phyloP scores from a whole-genome alignment of 129 eudicot species.

The Ambrosia artemisiifolia region DNA sequence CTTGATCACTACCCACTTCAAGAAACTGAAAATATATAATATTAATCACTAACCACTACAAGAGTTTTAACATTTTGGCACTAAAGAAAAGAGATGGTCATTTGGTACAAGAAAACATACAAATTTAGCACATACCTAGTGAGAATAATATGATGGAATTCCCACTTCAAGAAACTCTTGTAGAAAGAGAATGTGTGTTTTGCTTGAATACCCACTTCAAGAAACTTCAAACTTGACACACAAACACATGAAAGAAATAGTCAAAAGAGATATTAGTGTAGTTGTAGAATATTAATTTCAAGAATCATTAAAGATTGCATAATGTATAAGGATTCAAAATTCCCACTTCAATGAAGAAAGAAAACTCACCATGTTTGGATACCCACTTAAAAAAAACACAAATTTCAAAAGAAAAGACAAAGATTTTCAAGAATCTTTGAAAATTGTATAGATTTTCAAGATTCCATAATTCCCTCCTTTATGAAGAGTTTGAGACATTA shows the following conservation, averaged over 20 bases:
- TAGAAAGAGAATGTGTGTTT: conserved; percentile 9
- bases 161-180: conserved; percentile 23
- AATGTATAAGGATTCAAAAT: background rate
- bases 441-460: conserved; percentile 11
- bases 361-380: background rate
- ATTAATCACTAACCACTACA: background rate
- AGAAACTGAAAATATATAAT: background rate
- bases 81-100: background rate
- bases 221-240: conserved; percentile 25
- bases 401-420: background rate
- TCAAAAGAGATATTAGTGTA: background rate
- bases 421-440: conserved; percentile 13
- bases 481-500: conserved; percentile 4
- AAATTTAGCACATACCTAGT: conserved; percentile 22
- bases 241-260: background rate
- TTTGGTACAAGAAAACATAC: conserved; percentile 18
- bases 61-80: background rate
- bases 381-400: conserved; percentile 16
- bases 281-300: background rate
- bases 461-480: conserved; percentile 1
- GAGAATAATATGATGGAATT: background rate
- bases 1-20: conserved; percentile 18
- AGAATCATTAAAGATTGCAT: conserved; percentile 9
- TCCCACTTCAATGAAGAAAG: conserved; percentile 10
- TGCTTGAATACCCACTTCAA: conserved; percentile 16